These are phyloP conservation scores for Beta lomatogona DNA, from an alignment of 179 eudicot species.

Conservation along the genomic window DNA sequence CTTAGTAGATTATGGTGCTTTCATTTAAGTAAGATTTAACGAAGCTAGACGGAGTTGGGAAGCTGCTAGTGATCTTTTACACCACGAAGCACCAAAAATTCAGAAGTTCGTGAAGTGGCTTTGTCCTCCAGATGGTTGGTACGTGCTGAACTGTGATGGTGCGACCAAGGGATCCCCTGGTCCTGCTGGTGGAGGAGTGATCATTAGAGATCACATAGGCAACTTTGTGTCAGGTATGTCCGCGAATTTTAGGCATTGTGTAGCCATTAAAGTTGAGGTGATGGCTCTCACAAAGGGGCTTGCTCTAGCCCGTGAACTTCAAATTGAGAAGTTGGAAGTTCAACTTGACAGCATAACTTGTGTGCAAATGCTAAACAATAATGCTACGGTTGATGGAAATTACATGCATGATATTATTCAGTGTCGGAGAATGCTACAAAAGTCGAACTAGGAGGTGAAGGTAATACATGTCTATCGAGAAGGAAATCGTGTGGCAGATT, in stretches of 20 bases:
- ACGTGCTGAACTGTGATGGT: neutral
- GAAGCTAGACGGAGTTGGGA: neutral
- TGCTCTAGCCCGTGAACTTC: neutral
- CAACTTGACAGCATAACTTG: neutral
- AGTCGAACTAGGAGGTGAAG: neutral
- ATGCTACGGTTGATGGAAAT: neutral
- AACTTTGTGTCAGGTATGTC: neutral
- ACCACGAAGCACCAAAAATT: no score
- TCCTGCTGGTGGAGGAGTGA: neutral
- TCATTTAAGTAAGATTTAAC: neutral
- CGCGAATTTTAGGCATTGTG: neutral
- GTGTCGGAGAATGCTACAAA: neutral
- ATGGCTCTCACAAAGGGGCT: neutral
- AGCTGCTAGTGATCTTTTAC: no score
- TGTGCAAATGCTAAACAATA: neutral
- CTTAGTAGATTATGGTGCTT: neutral
- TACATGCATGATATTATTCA: neutral
- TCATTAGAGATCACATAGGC: neutral
- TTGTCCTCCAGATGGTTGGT: neutral
- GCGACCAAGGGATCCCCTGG: neutral
- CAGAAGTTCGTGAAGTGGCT: neutral
- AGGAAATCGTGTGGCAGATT: no score
- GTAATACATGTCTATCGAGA: no score
- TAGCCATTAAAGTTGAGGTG: neutral
- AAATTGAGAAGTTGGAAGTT: neutral